These are phyloP conservation scores for Ceratocystis alfenasii DNA, from an alignment of 2,329 filamentous ascomycete species.

Conservation along the genomic window DNA sequence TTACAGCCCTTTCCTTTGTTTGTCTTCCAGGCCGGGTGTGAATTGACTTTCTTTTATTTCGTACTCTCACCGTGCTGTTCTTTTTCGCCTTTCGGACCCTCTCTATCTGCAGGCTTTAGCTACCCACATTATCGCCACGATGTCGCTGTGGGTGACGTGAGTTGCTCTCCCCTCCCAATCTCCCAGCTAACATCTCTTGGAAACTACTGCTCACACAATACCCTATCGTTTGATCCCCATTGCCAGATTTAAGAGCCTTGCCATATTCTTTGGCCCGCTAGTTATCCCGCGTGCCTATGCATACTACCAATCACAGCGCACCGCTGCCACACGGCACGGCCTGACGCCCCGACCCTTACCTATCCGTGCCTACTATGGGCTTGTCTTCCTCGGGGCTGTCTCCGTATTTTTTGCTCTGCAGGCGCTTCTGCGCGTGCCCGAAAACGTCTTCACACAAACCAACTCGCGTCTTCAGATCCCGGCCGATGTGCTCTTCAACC, in stretches of 20 bases:
- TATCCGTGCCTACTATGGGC: slow-evolving; percentile 40
- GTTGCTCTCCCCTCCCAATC: slow-evolving; percentile 7
- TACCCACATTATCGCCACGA: slow-evolving; percentile 10
- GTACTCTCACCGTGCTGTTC: neutral
- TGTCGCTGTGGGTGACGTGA: slow-evolving; percentile 22
- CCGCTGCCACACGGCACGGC: slow-evolving; percentile 35
- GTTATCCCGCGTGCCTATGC: slow-evolving; percentile 54
- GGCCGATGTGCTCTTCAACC: slow-evolving; percentile 71
- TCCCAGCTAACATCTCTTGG: neutral
- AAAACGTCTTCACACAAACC: slow-evolving; percentile 71
- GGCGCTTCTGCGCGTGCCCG: slow-evolving; percentile 56
- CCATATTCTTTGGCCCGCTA: slow-evolving; percentile 57
- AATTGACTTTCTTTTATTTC: neutral
- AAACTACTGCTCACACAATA: neutral
- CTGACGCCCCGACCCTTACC: slow-evolving; percentile 42
- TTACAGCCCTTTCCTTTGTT: neutral
- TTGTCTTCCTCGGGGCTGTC: slow-evolving; percentile 47
- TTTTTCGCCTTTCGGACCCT: neutral
- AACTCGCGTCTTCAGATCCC: slow-evolving; percentile 73
- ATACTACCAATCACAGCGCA: slow-evolving; percentile 48
- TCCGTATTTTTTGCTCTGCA: slow-evolving; percentile 39
- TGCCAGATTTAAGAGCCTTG: slow-evolving; percentile 41
- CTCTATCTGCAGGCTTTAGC: neutral
- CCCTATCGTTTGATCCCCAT: neutral
- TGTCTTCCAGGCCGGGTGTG: neutral